Conservation (phyloP, 805 yeast species). For the Yamadazyma nakazawae region DNA sequence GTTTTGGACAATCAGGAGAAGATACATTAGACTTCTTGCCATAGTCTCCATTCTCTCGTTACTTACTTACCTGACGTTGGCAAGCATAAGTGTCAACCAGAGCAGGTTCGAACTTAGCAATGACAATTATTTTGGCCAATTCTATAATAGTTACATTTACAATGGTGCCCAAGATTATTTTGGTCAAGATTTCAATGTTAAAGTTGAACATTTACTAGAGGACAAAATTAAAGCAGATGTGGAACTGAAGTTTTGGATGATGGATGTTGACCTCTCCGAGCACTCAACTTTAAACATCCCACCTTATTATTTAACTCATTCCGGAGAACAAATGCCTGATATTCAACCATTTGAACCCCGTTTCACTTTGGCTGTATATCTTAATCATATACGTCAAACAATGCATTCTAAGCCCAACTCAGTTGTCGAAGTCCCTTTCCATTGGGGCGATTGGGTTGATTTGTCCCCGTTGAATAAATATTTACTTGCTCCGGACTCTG, state of each 20-base stretch:
- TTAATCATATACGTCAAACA: slow-evolving; percentile 13
- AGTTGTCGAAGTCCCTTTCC: slow-evolving; percentile 35
- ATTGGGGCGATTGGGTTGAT: slow-evolving; percentile 58
- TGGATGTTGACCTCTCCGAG: slow-evolving; percentile 13
- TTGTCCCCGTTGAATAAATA: slow-evolving; percentile 39
- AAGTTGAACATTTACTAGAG: slow-evolving; percentile 16
- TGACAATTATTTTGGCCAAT: slow-evolving; percentile 11
- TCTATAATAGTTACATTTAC: slow-evolving; percentile 6
- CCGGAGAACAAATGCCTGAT: slow-evolving; percentile 15
- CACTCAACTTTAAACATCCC: slow-evolving; percentile 11
- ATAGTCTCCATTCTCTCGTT: background rate
- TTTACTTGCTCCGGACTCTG: slow-evolving; percentile 19
- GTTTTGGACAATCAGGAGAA: slow-evolving; percentile 6
- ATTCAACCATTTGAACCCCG: slow-evolving; percentile 32
- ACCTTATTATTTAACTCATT: slow-evolving; percentile 7
- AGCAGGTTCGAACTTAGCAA: background rate
- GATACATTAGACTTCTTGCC: slow-evolving; percentile 3
- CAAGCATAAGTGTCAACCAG: background rate
- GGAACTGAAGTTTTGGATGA: slow-evolving; percentile 24
- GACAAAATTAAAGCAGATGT: slow-evolving; percentile 18
- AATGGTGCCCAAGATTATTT: background rate
- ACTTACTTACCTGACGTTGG: background rate
- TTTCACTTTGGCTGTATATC: slow-evolving; percentile 25
- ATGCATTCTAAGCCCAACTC: slow-evolving; percentile 1
- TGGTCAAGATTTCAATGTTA: slow-evolving; percentile 12